Percentiles rank a stretch among this genome's conserved stretches.
Evolutionary conservation across 1,284 basidiomycete genomes (phyloP).

Genomic region (Cutaneotrichosporon arboriforme): DNA sequence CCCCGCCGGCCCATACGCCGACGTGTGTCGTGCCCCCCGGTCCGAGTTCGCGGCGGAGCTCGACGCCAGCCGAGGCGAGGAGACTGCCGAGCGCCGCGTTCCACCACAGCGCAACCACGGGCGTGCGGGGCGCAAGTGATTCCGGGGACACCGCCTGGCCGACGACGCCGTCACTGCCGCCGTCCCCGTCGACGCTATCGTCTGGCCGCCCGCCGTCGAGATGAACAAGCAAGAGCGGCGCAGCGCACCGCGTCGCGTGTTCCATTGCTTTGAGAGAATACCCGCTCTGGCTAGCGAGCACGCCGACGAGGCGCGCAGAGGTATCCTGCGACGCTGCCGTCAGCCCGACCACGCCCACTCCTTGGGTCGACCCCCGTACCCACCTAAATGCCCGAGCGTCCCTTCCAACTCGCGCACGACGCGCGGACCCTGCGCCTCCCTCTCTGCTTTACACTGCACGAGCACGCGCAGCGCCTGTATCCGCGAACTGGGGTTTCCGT

Average conservation of each 20-base stretch:
- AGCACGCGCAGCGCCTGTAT: constrained; percentile 61
- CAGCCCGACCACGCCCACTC: not conserved
- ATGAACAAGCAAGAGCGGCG: constrained; percentile 71
- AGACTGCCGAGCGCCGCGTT: constrained; percentile 6
- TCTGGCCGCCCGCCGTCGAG: constrained; percentile 42
- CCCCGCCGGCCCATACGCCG: constrained; percentile 13
- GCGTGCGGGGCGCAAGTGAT: not conserved
- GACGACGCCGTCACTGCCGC: not conserved
- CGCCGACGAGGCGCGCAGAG: constrained; percentile 52
- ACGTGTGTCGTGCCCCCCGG: not conserved
- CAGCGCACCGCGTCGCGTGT: constrained; percentile 62
- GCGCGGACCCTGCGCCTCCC: constrained; percentile 67
- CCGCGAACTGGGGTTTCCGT: constrained; percentile 1
- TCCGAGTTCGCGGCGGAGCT: constrained; percentile 12
- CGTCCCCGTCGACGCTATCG: not conserved
- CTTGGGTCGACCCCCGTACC: not conserved
- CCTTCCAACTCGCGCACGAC: constrained; percentile 84
- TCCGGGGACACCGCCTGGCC: too few species aligned
- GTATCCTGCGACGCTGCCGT: not conserved
- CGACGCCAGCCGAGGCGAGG: constrained; percentile 1
- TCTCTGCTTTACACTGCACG: constrained; percentile 85
- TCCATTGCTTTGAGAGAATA: constrained; percentile 65
- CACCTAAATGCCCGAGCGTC: constrained; percentile 53
- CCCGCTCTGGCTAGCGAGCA: constrained; percentile 68
- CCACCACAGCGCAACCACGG: constrained; percentile 13